Conservation (phyloP, 2,329 filamentous ascomycete genomes). For the Aspergillus novofumigatus region DNA sequence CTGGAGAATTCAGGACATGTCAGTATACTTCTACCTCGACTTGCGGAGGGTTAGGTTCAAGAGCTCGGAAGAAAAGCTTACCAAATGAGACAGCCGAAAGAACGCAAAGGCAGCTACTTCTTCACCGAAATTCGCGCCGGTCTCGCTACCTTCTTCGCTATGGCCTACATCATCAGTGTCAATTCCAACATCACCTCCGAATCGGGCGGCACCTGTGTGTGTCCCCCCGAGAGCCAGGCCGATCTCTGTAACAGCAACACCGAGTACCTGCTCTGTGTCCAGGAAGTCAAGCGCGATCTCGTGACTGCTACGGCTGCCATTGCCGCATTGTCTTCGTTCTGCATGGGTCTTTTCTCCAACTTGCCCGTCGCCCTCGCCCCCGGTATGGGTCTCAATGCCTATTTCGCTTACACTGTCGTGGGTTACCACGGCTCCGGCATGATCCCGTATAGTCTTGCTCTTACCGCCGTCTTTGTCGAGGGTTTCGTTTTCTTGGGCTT, state of each 20-base stretch:
- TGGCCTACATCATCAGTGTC: slow-evolving; percentile 72
- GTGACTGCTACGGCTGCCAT: slow-evolving; percentile 85
- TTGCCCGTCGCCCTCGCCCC: slow-evolving; percentile 70
- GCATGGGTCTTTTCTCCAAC: slow-evolving; percentile 79
- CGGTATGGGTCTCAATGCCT: slow-evolving; percentile 80
- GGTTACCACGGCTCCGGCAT: slow-evolving; percentile 69
- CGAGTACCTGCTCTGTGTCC: slow-evolving; percentile 43
- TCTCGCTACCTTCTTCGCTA: slow-evolving; percentile 72
- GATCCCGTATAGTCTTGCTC: slow-evolving; percentile 69
- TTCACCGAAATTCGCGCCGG: slow-evolving; percentile 81
- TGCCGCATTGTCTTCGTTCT: slow-evolving; percentile 72
- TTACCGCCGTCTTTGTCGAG: slow-evolving; percentile 85
- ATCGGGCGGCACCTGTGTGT: slow-evolving; percentile 72
- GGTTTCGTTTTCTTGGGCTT: slow-evolving; percentile 80
- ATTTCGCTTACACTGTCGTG: slow-evolving; percentile 79
- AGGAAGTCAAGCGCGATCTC: slow-evolving; percentile 67
- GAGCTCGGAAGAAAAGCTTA: neutral
- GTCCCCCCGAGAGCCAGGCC: slow-evolving; percentile 47
- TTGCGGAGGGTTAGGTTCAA: slow-evolving; percentile 13
- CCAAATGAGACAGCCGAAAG: slow-evolving; percentile 51
- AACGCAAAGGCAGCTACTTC: slow-evolving; percentile 72
- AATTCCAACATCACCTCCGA: slow-evolving; percentile 69
- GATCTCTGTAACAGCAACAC: slow-evolving; percentile 46
- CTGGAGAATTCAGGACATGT: slow-evolving; percentile 80
- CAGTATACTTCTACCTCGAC: slow-evolving; percentile 37